These are phyloP conservation scores for Geotrichum bryndzae DNA, from an alignment of 1,139 yeast genomes.

Conservation along the genomic window DNA sequence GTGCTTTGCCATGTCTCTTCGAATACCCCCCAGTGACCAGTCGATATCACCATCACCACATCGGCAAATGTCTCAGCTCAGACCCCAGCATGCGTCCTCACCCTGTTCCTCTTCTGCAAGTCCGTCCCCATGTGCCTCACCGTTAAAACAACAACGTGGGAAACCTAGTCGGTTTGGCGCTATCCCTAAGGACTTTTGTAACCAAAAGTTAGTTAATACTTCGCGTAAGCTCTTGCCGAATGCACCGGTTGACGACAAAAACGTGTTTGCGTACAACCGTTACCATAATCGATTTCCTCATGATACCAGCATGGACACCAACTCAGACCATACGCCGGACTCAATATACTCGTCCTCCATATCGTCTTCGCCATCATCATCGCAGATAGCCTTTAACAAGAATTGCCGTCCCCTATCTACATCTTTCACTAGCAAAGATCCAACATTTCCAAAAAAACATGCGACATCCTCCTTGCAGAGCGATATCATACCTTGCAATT, in stretches of 20 bases:
- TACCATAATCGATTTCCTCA: background rate
- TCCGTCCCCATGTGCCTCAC: slow-evolving; percentile 14
- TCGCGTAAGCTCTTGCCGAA: background rate
- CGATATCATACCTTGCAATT: background rate
- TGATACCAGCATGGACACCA: slow-evolving; percentile 1
- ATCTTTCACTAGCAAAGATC: slow-evolving; percentile 3
- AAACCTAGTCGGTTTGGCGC: slow-evolving; percentile 3
- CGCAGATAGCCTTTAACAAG: background rate
- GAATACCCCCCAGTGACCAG: slow-evolving; percentile 15
- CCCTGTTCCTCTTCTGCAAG: slow-evolving; percentile 12
- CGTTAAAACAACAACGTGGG: slow-evolving; percentile 10
- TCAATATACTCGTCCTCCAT: background rate
- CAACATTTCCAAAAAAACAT: slow-evolving; percentile 5
- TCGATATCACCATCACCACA: slow-evolving; percentile 17
- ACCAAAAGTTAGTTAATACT: background rate
- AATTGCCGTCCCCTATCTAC: slow-evolving; percentile 10
- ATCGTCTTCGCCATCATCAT: background rate
- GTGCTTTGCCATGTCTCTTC: slow-evolving; percentile 9
- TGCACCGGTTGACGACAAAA: background rate
- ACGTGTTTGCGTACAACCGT: background rate
- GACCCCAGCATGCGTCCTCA: slow-evolving; percentile 9
- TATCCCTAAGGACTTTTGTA: background rate
- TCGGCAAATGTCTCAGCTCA: slow-evolving; percentile 13
- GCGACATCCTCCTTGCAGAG: slow-evolving; percentile 12
- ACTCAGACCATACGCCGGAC: slow-evolving; percentile 13